A percentile compares a stretch with the other conserved stretches of the same genome.
These are phyloP conservation scores for Lathyrus oleraceus DNA, from an alignment of 306 rosid species.

Conservation along the genomic window DNA sequence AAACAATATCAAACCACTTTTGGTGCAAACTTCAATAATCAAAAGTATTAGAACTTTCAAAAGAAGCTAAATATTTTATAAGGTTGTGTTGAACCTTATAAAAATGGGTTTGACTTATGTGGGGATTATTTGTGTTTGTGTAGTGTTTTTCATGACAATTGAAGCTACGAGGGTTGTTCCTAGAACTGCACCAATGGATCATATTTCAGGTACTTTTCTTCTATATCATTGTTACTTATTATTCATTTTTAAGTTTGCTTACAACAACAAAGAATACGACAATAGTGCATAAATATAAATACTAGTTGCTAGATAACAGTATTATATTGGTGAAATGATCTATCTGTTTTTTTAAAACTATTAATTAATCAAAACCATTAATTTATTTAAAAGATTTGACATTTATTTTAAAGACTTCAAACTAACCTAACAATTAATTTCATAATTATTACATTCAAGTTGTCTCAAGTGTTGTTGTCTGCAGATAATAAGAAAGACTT, in stretches of 20 bases:
- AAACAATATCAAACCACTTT: no score
- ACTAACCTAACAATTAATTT: no score
- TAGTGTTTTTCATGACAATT: not conserved
- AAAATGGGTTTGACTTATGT: slow-evolving; percentile 32
- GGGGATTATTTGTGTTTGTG: slow-evolving; percentile 18
- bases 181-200: not conserved
- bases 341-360: no score
- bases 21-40: no score
- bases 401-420: no score
- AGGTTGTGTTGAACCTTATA: not conserved
- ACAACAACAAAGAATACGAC: no score
- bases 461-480: slow-evolving; percentile 13
- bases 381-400: no score
- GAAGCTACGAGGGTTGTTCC: slow-evolving; percentile 1
- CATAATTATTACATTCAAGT: not conserved
- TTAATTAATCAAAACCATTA: no score
- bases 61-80: not conserved
- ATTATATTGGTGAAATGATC: no score
- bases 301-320: no score
- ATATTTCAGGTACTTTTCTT: not conserved
- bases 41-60: not conserved
- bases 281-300: no score
- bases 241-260: no score
- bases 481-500: slow-evolving; percentile 20
- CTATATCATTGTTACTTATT: not conserved